Conservation (phyloP, 139 green algal genomes). For the Spirogloea muscicola region DNA sequence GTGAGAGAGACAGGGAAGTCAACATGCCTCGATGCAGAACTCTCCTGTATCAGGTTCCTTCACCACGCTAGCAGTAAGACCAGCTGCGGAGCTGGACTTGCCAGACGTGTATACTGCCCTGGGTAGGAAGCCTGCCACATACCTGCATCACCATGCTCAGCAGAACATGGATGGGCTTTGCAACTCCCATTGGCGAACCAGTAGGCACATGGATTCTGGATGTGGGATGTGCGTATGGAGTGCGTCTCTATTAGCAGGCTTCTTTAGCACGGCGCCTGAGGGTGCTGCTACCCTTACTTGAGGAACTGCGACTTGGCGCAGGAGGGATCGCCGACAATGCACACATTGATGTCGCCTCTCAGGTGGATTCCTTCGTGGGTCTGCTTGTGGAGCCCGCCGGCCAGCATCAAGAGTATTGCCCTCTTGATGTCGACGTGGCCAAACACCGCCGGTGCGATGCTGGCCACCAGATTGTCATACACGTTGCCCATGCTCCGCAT, state of each 20-base stretch:
- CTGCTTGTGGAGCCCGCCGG: conserved; percentile 88
- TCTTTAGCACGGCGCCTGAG: too few species aligned
- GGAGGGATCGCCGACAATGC: conserved; percentile 95
- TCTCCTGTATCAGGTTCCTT: conserved; percentile 62
- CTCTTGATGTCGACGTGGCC: conserved; percentile 90
- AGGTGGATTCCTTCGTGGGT: conserved; percentile 65
- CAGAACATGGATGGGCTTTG: too few species aligned
- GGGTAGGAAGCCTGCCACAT: conserved; percentile 52
- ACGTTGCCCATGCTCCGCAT: conserved; percentile 18
- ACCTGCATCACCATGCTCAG: too few species aligned
- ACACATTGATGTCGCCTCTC: conserved; percentile 96
- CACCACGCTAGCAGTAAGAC: conserved; percentile 76
- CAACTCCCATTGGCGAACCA: too few species aligned
- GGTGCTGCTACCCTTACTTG: conserved; percentile 73
- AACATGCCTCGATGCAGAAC: conserved; percentile 66
- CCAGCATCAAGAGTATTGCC: conserved; percentile 90
- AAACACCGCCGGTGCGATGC: conserved; percentile 91
- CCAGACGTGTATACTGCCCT: conserved; percentile 91
- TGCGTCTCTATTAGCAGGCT: too few species aligned
- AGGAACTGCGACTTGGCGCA: conserved; percentile 99
- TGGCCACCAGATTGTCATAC: conserved; percentile 52
- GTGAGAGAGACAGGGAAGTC: too few species aligned
- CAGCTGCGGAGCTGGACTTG: conserved; percentile 88
- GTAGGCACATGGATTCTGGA: too few species aligned
- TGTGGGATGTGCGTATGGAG: too few species aligned